Percentiles rank a stretch among this genome's conserved stretches.
phyloP scores from a whole-genome alignment of 2,329 filamentous ascomycete genomes.

The Coniochaeta prunicola region DNA sequence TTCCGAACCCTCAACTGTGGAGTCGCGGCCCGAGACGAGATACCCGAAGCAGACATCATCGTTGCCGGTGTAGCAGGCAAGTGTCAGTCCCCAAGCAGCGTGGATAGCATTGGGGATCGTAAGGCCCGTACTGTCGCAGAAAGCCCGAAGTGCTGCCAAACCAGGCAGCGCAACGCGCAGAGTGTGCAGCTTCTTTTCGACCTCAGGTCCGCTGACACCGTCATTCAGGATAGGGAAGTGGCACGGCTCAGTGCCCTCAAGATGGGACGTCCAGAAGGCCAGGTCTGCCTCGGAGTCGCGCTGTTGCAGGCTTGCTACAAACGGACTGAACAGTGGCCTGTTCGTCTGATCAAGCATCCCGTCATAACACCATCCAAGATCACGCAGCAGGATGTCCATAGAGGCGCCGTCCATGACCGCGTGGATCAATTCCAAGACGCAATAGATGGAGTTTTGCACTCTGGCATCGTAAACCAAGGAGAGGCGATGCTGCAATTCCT shows the following conservation, averaged over 20 bases:
- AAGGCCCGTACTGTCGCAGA: slow-evolving; percentile 33
- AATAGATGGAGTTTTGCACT: slow-evolving; percentile 25
- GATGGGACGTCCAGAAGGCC: slow-evolving; percentile 35
- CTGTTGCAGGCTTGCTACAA: slow-evolving; percentile 22
- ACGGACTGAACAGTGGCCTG: slow-evolving; percentile 28
- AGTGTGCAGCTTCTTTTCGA: slow-evolving; percentile 13
- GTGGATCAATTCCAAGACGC: slow-evolving; percentile 42
- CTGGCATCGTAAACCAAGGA: slow-evolving; percentile 28
- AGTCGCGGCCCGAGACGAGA: slow-evolving; percentile 20
- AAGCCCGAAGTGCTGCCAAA: slow-evolving; percentile 21
- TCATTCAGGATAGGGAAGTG: slow-evolving; percentile 28
- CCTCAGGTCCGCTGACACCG: slow-evolving; percentile 4
- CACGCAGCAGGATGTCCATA: slow-evolving; percentile 37
- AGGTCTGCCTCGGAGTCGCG: slow-evolving; percentile 22
- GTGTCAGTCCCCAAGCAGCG: slow-evolving; percentile 28
- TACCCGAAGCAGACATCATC: slow-evolving; percentile 35
- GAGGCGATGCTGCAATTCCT: slow-evolving; percentile 19
- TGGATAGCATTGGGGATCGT: slow-evolving; percentile 39
- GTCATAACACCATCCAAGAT: slow-evolving; percentile 37
- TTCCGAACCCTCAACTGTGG: slow-evolving; percentile 11
- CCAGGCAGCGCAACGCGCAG: slow-evolving; percentile 10
- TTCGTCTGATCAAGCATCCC: slow-evolving; percentile 26
- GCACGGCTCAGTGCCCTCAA: slow-evolving; percentile 35
- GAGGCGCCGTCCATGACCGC: slow-evolving; percentile 44
- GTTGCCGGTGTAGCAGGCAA: slow-evolving; percentile 27